A percentile compares a stretch with the other conserved stretches of the same genome.
phyloP scores from a whole-genome alignment of 805 yeast genomes.

The Hermanozyma aechmeae region DNA sequence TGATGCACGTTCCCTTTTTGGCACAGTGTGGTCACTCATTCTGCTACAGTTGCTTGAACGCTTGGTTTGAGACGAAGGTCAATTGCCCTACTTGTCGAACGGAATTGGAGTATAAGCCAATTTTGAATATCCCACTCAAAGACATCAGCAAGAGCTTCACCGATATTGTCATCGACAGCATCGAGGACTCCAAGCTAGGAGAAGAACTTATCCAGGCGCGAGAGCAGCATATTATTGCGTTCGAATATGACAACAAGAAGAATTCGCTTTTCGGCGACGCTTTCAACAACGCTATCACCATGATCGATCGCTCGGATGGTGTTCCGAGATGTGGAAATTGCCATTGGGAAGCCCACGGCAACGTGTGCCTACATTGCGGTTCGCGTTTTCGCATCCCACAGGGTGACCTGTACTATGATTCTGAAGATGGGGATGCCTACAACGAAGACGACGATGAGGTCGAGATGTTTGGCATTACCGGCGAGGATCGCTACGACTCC shows the following conservation, averaged over 20 bases:
- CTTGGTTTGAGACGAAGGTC: slow-evolving; percentile 50
- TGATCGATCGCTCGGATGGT: slow-evolving; percentile 59
- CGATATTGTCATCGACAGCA: slow-evolving; percentile 29
- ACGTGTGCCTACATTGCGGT: slow-evolving; percentile 62
- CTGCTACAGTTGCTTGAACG: slow-evolving; percentile 55
- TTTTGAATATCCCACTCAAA: slow-evolving; percentile 42
- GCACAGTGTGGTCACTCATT: slow-evolving; percentile 66
- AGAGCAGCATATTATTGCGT: too few relatives aligned
- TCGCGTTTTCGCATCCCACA: slow-evolving; percentile 33
- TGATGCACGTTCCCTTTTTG: slow-evolving; percentile 57
- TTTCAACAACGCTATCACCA: slow-evolving; percentile 43
- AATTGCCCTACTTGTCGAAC: slow-evolving; percentile 66
- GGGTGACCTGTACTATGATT: slow-evolving; percentile 24
- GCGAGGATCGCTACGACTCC: slow-evolving; percentile 8
- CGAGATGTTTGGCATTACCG: slow-evolving; percentile 6
- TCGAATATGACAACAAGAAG: slow-evolving; percentile 34
- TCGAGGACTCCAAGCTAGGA: slow-evolving; percentile 17
- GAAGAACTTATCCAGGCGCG: slow-evolving; percentile 15
- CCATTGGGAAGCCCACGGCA: slow-evolving; percentile 72
- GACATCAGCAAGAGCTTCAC: slow-evolving; percentile 30
- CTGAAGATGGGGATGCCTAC: slow-evolving; percentile 28
- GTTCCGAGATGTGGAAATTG: slow-evolving; percentile 68
- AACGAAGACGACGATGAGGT: slow-evolving; percentile 23
- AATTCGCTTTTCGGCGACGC: slow-evolving; percentile 37
- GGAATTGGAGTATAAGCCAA: slow-evolving; percentile 39